These are phyloP conservation scores for Pouteria glomerata DNA, from an alignment of 148 eudicot genomes.

Conservation along the genomic window DNA sequence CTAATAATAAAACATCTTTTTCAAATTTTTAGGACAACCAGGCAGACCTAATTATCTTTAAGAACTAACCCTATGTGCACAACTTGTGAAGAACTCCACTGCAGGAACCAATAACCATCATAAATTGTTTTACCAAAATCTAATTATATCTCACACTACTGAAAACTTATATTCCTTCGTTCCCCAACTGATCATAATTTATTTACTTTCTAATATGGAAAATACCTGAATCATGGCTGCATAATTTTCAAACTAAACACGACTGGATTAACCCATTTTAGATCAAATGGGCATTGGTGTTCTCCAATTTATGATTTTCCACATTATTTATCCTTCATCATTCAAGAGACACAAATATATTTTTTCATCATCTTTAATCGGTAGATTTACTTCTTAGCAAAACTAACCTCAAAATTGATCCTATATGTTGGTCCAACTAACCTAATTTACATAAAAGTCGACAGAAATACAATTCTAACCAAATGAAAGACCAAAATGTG, in stretches of 20 bases:
- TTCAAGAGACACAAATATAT: background rate
- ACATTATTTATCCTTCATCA: background rate
- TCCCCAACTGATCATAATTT: background rate
- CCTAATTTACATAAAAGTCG: background rate
- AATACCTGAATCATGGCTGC: background rate
- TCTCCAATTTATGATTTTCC: background rate
- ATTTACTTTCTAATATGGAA: background rate
- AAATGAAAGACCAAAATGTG: conserved; percentile 1
- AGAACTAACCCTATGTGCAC: background rate
- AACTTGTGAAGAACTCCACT: background rate
- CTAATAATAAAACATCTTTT: background rate
- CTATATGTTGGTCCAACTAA: background rate
- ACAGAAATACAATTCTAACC: background rate
- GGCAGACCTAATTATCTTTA: background rate
- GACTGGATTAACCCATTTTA: background rate
- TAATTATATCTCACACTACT: background rate
- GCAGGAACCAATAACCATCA: background rate
- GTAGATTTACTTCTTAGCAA: background rate
- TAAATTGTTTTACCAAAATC: background rate
- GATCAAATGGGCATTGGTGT: background rate
- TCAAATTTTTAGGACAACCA: background rate
- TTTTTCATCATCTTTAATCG: background rate
- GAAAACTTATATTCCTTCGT: background rate
- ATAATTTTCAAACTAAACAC: background rate
- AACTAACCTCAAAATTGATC: background rate